Base-by-base conservation (phyloP, 2,329 filamentous ascomycete genomes). In the Cladophialophora carrionii region DNA sequence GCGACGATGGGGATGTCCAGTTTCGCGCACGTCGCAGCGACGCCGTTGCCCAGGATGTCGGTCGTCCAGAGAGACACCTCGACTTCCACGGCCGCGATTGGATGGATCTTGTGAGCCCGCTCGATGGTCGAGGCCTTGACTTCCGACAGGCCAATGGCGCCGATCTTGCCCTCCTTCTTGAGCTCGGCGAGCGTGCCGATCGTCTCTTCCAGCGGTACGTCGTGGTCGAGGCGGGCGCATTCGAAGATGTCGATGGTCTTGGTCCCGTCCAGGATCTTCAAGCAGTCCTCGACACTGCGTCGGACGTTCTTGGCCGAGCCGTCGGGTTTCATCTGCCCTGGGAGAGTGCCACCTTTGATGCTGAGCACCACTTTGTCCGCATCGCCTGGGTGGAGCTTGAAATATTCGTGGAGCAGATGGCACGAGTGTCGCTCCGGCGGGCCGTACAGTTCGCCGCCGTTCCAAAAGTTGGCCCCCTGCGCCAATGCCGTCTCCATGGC, bases 381-480 rank as follows among this genome's bases (percentile, higher is more conserved):
- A 68, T 89, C 85, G 67, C 87, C 84, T 1, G 88, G 87, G 72
- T 89, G 84, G 65, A 83, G 81, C 34, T 80, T 80, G 72, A 90
- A 88, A 76, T 90, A 90, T 29, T 81, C 78, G 66, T 85, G 82
- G 32, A 90, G 76, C 9, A 90, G 76, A 34, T 84, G 82, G 71
- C 88, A 75, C 1, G 82, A 85, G 77, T 89, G 88, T 71, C 81
- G 81, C 22, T 84, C 79, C 0, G 83, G 73, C 0, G 75, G 81
- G 0, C 88, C 88, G 76, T 90, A 90, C 72, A 89, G 83, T 72
- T 89, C 86, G 67, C 82, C 87, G 43, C 80, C 86, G 71, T 88
- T 89, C 86, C 87, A 89, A 71, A 82, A 78, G 65, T 81, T 80
- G 58, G 79, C 77, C 34, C 81, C 80, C 1, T 76, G 71, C 26